Conservation (phyloP, 1,284 basidiomycete genomes). For the Fomes fomentarius region DNA sequence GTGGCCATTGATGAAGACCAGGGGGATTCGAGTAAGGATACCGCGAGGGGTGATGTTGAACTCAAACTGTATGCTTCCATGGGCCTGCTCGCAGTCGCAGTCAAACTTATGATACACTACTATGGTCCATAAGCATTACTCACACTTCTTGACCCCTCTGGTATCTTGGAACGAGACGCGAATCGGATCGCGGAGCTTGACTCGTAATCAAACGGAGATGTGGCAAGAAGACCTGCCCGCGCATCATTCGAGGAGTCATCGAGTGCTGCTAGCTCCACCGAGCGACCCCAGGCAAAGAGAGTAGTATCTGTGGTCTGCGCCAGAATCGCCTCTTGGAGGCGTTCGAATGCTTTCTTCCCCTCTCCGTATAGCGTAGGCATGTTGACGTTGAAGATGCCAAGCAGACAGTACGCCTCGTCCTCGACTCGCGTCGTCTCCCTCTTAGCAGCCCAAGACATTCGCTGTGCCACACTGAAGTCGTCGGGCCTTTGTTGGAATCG, state of each 20-base stretch:
- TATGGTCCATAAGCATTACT: too few species aligned
- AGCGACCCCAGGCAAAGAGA: neutral
- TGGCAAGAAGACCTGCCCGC: neutral
- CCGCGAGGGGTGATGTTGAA: too few species aligned
- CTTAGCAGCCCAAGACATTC: neutral
- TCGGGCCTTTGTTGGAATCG: neutral
- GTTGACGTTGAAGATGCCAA: neutral
- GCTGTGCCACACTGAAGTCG: neutral
- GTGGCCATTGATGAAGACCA: too few species aligned
- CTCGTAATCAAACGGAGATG: too few species aligned
- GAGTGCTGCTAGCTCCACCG: neutral
- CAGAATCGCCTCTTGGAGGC: neutral
- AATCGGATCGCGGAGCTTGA: too few species aligned
- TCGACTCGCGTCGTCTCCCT: neutral
- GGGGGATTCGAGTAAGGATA: too few species aligned
- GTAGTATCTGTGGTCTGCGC: neutral
- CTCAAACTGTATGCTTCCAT: too few species aligned
- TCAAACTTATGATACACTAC: too few species aligned
- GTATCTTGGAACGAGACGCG: too few species aligned
- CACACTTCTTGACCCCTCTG: too few species aligned
- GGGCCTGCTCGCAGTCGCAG: too few species aligned
- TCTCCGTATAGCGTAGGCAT: slow-evolving; percentile 3
- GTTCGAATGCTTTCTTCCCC: neutral
- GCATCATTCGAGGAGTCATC: neutral
- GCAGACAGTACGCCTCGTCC: neutral